Conservation (phyloP, 2,329 filamentous ascomycete genomes). For the Aplosporella prunicola region DNA sequence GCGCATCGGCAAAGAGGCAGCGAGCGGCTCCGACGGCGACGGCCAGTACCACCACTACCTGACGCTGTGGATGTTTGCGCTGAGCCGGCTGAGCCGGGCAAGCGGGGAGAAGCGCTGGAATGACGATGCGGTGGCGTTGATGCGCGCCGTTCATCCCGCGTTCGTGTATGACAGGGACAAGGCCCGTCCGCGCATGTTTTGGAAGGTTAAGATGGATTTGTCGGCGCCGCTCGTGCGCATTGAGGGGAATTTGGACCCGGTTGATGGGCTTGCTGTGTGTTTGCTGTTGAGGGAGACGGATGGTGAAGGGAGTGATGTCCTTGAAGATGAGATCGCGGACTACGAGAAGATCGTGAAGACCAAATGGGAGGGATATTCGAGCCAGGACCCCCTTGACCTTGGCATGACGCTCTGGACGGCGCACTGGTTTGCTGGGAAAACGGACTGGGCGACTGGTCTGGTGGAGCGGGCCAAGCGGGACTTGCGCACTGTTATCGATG, state of each 20-base stretch:
- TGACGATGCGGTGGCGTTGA: slow-evolving; percentile 42
- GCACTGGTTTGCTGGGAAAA: slow-evolving; percentile 39
- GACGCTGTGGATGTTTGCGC: slow-evolving; percentile 54
- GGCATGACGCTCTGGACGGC: slow-evolving; percentile 52
- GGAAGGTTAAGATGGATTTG: slow-evolving; percentile 48
- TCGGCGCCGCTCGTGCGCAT: slow-evolving; percentile 37
- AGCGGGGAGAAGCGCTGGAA: slow-evolving; percentile 41
- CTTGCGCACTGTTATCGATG: slow-evolving; percentile 11
- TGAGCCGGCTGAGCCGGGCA: slow-evolving; percentile 45
- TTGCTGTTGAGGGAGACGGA: slow-evolving; percentile 18
- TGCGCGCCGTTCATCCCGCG: slow-evolving; percentile 42
- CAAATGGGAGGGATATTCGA: slow-evolving; percentile 36
- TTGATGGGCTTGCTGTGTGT: slow-evolving; percentile 9
- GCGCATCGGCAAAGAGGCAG: slow-evolving; percentile 48
- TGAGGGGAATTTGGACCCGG: slow-evolving; percentile 48
- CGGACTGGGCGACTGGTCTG: slow-evolving; percentile 38
- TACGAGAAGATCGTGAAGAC: slow-evolving; percentile 41
- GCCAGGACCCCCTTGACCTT: slow-evolving; percentile 45
- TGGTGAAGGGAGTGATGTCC: slow-evolving; percentile 22
- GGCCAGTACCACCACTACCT: slow-evolving; percentile 55
- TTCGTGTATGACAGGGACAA: slow-evolving; percentile 38
- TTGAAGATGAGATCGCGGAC: slow-evolving; percentile 43
- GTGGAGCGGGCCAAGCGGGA: slow-evolving; percentile 10
- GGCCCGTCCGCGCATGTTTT: slow-evolving; percentile 38
- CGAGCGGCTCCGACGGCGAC: slow-evolving; percentile 42